These are phyloP conservation scores for Chaetomium sp. DNA, from an alignment of 2,329 filamentous ascomycete genomes.

Conservation along the genomic window DNA sequence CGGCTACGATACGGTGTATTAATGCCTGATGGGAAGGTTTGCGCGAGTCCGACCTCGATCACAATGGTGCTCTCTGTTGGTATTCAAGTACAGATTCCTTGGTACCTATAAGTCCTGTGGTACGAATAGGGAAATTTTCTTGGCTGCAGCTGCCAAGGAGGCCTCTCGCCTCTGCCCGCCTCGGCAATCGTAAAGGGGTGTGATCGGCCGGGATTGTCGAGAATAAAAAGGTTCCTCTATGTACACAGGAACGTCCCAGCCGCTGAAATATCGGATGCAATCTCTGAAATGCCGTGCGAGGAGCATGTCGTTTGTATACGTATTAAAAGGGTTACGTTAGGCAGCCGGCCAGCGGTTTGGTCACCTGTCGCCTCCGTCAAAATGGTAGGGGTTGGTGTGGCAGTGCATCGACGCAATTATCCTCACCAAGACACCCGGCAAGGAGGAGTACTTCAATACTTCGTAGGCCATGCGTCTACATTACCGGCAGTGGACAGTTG, in stretches of 20 bases:
- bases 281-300: conserved; percentile 1
- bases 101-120: no score
- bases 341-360: neutral
- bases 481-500: neutral
- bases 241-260: neutral
- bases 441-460: no score
- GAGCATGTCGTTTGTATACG: neutral
- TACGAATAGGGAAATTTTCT: neutral
- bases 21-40: neutral
- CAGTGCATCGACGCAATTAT: neutral
- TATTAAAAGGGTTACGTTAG: conserved; percentile 3
- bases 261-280: neutral
- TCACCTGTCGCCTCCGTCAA: neutral
- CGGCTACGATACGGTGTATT: neutral
- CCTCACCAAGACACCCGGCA: no score
- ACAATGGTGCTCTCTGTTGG: neutral
- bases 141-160: conserved; percentile 3
- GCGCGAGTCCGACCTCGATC: neutral
- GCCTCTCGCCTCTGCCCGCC: conserved; percentile 7
- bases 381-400: neutral
- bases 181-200: neutral
- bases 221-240: neutral
- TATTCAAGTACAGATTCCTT: neutral
- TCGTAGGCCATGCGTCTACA: neutral
- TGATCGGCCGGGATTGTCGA: neutral